These are phyloP conservation scores for Hapsidospora chrysogenum DNA, from an alignment of 495 filamentous ascomycete genomes.

Conservation along the genomic window DNA sequence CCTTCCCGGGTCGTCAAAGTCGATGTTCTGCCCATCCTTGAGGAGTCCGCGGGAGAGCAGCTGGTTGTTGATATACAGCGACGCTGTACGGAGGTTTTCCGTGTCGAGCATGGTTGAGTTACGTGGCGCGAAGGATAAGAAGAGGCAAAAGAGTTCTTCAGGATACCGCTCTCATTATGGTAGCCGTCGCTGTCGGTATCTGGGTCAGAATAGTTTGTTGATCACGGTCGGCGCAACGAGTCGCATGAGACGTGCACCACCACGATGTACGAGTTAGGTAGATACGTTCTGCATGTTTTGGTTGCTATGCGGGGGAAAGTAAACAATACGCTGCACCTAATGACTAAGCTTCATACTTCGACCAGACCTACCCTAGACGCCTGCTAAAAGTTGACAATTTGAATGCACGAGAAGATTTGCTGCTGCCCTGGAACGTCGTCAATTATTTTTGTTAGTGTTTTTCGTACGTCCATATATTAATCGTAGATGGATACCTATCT, in stretches of 20 bases:
- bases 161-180: too few relatives aligned
- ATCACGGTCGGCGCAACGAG: neutral
- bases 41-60: conserved; percentile 78
- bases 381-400: too few relatives aligned
- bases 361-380: neutral
- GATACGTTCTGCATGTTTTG: too few relatives aligned
- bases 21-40: conserved; percentile 66
- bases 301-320: conserved; percentile 2
- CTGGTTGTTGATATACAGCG: conserved; percentile 91
- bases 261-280: too few relatives aligned
- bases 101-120: conserved; percentile 48
- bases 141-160: neutral
- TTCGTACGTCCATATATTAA: too few relatives aligned
- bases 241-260: neutral
- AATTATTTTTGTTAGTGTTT: too few relatives aligned
- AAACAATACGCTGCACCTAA: conserved; percentile 1
- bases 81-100: conserved; percentile 71
- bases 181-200: neutral
- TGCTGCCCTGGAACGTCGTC: too few relatives aligned
- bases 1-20: conserved; percentile 64
- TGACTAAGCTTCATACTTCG: neutral
- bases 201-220: neutral
- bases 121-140: neutral
- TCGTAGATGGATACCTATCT: too few relatives aligned
- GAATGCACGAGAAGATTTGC: too few relatives aligned